Evolutionary conservation across 192 early-diverging fungal genomes (phyloP).

Genomic region (Entomortierella lignicola): DNA sequence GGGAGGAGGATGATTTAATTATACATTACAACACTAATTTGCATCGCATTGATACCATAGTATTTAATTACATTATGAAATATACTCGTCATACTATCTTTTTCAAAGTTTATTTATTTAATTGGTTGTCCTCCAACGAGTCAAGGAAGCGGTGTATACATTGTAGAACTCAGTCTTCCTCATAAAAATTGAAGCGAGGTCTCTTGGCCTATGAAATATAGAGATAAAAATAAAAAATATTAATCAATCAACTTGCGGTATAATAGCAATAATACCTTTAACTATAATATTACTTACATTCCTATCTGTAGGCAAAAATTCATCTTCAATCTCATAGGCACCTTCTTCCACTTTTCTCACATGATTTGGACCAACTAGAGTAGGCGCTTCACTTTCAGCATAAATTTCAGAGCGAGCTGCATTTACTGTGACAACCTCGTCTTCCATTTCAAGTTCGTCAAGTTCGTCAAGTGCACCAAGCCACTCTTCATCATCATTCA

Average conservation of each 20-base stretch:
- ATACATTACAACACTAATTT: not conserved
- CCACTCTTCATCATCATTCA: conserved; percentile 44
- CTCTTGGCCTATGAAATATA: conserved; percentile 26
- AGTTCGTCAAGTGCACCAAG: conserved; percentile 25
- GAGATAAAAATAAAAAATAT: not conserved
- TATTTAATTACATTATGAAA: not conserved
- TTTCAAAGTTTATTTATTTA: not conserved
- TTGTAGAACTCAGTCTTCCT: conserved; percentile 29
- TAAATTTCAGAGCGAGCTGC: not conserved
- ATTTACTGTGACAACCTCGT: not conserved
- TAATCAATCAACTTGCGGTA: not conserved
- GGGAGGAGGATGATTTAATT: too few species aligned
- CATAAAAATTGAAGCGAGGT: conserved; percentile 15
- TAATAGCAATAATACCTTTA: not conserved
- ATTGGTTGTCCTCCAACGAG: not conserved
- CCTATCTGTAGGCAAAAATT: conserved; percentile 4
- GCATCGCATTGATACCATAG: not conserved
- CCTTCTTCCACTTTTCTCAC: not conserved
- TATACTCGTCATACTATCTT: too few species aligned
- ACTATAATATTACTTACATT: conserved; percentile 4
- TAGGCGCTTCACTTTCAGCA: not conserved
- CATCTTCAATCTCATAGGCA: conserved; percentile 31
- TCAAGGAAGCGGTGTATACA: too few species aligned
- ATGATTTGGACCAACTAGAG: not conserved
- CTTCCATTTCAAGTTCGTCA: conserved; percentile 47